Base-by-base conservation (phyloP, 805 yeast genomes). In the Candida maesae region DNA sequence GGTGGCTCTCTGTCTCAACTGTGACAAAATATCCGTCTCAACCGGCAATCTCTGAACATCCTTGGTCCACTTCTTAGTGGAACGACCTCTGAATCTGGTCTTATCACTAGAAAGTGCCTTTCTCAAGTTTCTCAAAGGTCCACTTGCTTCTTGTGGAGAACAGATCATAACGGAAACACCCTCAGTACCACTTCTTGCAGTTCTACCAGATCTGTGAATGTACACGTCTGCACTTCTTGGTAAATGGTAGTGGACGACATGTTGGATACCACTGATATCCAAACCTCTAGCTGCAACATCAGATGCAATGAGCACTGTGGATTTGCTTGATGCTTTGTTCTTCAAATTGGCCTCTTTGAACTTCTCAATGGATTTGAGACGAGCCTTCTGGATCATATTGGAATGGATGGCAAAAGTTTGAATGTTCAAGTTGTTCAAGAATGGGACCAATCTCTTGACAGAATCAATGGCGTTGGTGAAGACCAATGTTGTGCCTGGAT, bases 241-340 rank as follows among this genome's bases (percentile, higher is more conserved):
- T 47, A 93, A 71, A 64, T 93, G 97, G 58, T 91, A 93, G 63
- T 93, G 99, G 16, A 91, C 85, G 36, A 93, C 98, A 62, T 93
- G 98, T 53, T 89, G 82, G 38, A 93, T 90, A 35, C 75, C 76
- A 3, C 95, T 84, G 40, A 93, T 88, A 70, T 93, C 99, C 45
- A 93, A 73, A 45, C 99, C 99, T 70, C 99, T 78, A 4, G 99
- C 99, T 2, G 99, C 99, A 34, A 93, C 98, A 64, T 93, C 99
- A 4, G 98, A 88, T 1, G 97, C 96, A 39, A 93, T 76, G 41
- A 93, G 68, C 3, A 90, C 90, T 1, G 85, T 70, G 3, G 79
- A 67, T 36, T 65, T 72, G 17, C 75, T 73, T 35, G 70, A 64
- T 6, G 66, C 63, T 17, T 56, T 56, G 36, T 65, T 64, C 15